These are phyloP conservation scores for Trichoderma reesei DNA, from an alignment of 495 filamentous ascomycete species.

Conservation along the genomic window DNA sequence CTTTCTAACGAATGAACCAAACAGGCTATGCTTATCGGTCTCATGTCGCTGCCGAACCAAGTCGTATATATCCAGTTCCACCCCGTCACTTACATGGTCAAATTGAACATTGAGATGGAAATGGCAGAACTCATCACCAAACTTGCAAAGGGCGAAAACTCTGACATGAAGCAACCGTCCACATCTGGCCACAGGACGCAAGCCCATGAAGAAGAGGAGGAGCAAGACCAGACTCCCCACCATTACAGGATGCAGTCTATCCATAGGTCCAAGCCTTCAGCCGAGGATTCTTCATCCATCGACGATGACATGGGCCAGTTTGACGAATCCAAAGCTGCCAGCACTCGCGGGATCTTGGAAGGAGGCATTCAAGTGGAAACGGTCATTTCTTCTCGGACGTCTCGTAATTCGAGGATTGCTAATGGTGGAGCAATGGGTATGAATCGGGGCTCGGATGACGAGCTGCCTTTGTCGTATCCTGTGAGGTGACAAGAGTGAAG, in stretches of 20 bases:
- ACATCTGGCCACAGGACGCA: not conserved
- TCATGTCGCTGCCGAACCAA: constrained; percentile 18
- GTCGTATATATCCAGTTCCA: constrained; percentile 37
- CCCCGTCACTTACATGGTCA: constrained; percentile 43
- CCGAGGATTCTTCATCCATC: not conserved
- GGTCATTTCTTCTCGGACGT: not conserved
- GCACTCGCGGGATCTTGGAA: not conserved
- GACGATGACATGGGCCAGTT: not conserved
- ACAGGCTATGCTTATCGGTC: constrained; percentile 23
- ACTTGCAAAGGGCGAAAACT: constrained; percentile 11
- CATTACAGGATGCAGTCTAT: not conserved
- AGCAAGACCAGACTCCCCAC: not conserved
- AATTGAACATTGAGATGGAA: constrained; percentile 44
- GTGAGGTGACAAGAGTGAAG: not conserved
- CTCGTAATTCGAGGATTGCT: not conserved
- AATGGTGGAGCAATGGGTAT: not conserved
- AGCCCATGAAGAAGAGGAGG: not conserved
- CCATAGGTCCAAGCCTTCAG: not conserved
- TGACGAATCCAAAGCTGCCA: not conserved
- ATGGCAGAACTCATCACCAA: constrained; percentile 39
- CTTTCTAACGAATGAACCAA: not conserved
- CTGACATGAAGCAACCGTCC: not conserved
- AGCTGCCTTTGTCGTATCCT: not conserved
- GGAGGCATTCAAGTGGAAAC: constrained; percentile 6
- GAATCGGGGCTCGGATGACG: not conserved